Evolutionary conservation across 2,329 filamentous ascomycete genomes (phyloP), one percentile per base, ranked within the genome.

Genomic region (Exophiala sp.): DNA sequence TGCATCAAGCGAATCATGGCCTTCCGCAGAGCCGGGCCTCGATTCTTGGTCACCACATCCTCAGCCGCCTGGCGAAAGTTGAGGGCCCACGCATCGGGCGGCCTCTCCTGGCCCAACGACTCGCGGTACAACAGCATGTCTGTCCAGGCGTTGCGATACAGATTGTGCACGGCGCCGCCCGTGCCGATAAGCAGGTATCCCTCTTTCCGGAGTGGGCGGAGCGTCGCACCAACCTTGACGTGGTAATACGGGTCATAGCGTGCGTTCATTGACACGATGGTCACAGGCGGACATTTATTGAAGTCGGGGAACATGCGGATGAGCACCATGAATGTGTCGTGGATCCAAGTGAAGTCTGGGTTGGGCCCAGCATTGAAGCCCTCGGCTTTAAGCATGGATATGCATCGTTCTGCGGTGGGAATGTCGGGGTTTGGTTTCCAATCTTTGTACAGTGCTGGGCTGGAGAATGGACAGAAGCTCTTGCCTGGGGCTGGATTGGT

Each of bases 81-180:
- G 43, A 88, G 66, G 14, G 83, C 80, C 73, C 80, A 82, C 0
- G 72, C 68, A 57, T 81, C 83, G 0, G 84, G 83, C 2, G 83
- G 80, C 1, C 72, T 75, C 33, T 75, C 73, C 71, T 82, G 78
- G 0, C 80, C 83, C 52, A 86, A 83, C 64, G 83, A 86, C 67
- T 86, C 83, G 7, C 76, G 71, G 66, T 82, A 80, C n/a, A 67
- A 71, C 12, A 88, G 63, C 81, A 88, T 88, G 0, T 82, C 83
- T 0, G 64, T 69, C 84, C 84, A 88, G 39, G 75, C 66, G 65
- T 88, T 88, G 14, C 85, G 80, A 66, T 85, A 43, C 1, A 88
- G 75, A 61, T 88, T 88, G 68, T 88, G 85, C 0, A 88, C 85
- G 1, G 84, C 80, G 34, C 85, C 85, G 12, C 85, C 80, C 0